These are phyloP conservation scores for Flagelloscypha sp. DNA, from an alignment of 768 basidiomycete species.

Conservation along the genomic window DNA sequence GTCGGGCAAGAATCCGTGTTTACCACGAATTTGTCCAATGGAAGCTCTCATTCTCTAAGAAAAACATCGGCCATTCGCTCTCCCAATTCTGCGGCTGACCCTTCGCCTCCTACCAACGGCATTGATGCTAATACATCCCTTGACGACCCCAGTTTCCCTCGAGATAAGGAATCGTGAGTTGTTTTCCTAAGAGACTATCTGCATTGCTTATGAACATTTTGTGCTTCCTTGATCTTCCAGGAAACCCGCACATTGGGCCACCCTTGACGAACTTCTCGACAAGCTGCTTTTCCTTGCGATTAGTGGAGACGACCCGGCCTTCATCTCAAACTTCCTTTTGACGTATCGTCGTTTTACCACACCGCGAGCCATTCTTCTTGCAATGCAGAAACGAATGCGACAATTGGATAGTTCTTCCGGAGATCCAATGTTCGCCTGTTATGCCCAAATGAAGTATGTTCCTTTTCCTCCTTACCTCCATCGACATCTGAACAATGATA, in stretches of 20 bases:
- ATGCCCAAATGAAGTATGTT: conserved; percentile 76
- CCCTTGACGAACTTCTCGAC: conserved; percentile 71
- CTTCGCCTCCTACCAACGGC: neutral
- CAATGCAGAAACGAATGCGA: conserved; percentile 83
- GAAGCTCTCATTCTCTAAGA: too few relatives aligned
- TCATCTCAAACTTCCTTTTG: conserved; percentile 71
- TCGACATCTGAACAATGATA: conserved; percentile 3
- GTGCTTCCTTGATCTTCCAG: conserved; percentile 25
- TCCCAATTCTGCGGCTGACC: too few relatives aligned
- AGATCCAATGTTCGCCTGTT: conserved; percentile 82
- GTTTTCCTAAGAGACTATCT: conserved; percentile 2
- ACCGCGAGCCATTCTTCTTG: conserved; percentile 70
- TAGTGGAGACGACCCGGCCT: conserved; percentile 77
- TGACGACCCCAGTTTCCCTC: conserved; percentile 10
- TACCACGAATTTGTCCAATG: conserved; percentile 11
- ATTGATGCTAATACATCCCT: conserved; percentile 9
- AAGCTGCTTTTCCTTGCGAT: conserved; percentile 77
- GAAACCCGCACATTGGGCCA: conserved; percentile 63
- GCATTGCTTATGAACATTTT: conserved; percentile 1
- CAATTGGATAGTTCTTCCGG: conserved; percentile 62
- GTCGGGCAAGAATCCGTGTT: conserved; percentile 5
- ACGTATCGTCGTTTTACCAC: conserved; percentile 79
- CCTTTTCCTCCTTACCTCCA: conserved; percentile 5
- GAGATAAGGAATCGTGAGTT: conserved; percentile 48
- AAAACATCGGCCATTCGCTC: neutral